Conservation (phyloP, 768 basidiomycete genomes). For the Boletellus sp. region DNA sequence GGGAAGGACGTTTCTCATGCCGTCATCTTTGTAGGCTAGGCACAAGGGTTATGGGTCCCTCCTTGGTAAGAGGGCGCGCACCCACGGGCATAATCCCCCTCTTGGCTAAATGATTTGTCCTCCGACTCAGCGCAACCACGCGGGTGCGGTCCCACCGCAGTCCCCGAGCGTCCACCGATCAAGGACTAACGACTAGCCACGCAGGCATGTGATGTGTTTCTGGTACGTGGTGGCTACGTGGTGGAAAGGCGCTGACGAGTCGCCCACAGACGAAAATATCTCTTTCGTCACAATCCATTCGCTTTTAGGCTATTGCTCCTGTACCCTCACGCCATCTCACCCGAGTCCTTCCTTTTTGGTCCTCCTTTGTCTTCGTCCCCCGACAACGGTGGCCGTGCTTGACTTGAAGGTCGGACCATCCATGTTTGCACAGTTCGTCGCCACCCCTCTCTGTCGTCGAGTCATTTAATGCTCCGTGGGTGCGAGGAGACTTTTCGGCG, state of each 20-base stretch:
- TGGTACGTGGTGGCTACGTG: background rate
- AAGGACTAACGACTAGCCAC: background rate
- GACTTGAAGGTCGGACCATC: background rate
- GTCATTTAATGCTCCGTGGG: constrained; percentile 2
- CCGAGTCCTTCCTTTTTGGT: constrained; percentile 3
- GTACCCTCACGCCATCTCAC: background rate
- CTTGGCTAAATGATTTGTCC: background rate
- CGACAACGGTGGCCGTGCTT: background rate
- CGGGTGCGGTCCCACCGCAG: background rate
- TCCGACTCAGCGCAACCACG: background rate
- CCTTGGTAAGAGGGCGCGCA: background rate
- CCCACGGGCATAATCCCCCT: background rate
- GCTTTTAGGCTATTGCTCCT: background rate
- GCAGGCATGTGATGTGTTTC: background rate
- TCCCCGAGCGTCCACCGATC: background rate
- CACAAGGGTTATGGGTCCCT: background rate
- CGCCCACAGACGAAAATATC: constrained; percentile 1
- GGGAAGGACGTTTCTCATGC: constrained; percentile 6
- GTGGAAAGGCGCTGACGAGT: background rate
- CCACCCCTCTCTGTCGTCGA: background rate
- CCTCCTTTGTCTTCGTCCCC: background rate
- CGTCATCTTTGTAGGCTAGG: constrained; percentile 18
- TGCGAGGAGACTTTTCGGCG: background rate
- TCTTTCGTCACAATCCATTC: background rate
- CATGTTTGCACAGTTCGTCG: background rate